Conservation (phyloP, 805 yeast species). For the Candida andamanensis region DNA sequence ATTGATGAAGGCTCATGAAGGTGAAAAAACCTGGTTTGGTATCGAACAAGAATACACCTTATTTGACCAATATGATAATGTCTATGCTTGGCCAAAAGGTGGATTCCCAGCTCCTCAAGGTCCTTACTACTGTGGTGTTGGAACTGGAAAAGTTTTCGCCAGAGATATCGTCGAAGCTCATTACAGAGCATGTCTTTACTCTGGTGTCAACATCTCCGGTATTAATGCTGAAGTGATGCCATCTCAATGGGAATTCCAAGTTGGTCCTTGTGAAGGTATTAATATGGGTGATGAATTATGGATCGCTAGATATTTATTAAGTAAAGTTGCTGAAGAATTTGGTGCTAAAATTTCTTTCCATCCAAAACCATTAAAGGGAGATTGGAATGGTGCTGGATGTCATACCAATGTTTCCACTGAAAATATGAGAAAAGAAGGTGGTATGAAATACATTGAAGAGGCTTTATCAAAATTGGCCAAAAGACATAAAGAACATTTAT, state of each 20-base stretch:
- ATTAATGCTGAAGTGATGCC: constrained; percentile 99
- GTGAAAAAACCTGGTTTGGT: constrained; percentile 92
- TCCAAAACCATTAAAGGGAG: constrained; percentile 98
- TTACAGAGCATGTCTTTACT: constrained; percentile 94
- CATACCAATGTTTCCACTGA: constrained; percentile 97
- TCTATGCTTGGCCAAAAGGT: constrained; percentile 99
- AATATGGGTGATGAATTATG: constrained; percentile 96
- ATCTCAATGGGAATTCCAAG: constrained; percentile 99
- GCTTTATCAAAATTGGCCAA: constrained; percentile 90
- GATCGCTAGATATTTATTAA: constrained; percentile 89
- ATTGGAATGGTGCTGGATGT: constrained; percentile 99
- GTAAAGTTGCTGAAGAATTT: constrained; percentile 96
- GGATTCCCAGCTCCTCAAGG: constrained; percentile 99
- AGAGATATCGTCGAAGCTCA: constrained; percentile 98
- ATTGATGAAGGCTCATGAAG: constrained; percentile 86
- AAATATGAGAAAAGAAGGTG: constrained; percentile 90
- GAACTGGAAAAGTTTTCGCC: constrained; percentile 96
- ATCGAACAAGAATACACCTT: constrained; percentile 98
- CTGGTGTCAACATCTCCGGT: constrained; percentile 90
- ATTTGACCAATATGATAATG: constrained; percentile 83
- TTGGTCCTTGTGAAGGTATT: constrained; percentile 96
- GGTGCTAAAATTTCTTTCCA: constrained; percentile 98
- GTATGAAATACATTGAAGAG: constrained; percentile 88
- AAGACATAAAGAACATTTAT: constrained; percentile 96
- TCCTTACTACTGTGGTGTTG: constrained; percentile 99